These are phyloP conservation scores for Alternaria ventricosa DNA, from an alignment of 2,329 filamentous ascomycete species.

Conservation along the genomic window DNA sequence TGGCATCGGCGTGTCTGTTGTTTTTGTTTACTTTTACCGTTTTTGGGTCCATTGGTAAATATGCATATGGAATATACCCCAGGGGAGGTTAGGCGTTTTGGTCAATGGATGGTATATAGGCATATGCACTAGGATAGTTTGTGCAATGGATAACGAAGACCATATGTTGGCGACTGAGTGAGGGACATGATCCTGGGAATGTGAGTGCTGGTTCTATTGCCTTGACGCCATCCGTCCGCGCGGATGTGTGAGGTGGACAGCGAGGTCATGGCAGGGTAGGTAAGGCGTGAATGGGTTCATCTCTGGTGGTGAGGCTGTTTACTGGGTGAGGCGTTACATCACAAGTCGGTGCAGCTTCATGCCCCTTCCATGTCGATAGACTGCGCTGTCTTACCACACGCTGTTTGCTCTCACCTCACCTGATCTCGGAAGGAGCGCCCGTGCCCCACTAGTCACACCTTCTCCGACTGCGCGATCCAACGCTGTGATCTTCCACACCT, in stretches of 20 bases:
- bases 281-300: no score
- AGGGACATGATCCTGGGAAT: no score
- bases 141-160: background rate
- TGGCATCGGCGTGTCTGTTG: background rate
- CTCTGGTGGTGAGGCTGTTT: no score
- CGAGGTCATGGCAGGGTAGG: no score
- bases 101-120: background rate
- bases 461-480: no score
- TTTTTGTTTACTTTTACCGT: background rate
- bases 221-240: background rate
- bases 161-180: background rate
- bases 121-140: background rate
- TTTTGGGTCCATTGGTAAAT: background rate
- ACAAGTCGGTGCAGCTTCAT: background rate
- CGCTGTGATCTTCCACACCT: no score
- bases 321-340: no score
- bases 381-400: background rate
- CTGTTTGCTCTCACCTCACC: background rate
- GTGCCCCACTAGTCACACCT: no score
- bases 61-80: constrained; percentile 6
- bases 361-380: background rate
- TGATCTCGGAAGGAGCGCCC: no score
- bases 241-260: no score
- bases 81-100: background rate
- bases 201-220: background rate